Conservation (phyloP, 805 yeast genomes). For the Metschnikowia colocasiae region DNA sequence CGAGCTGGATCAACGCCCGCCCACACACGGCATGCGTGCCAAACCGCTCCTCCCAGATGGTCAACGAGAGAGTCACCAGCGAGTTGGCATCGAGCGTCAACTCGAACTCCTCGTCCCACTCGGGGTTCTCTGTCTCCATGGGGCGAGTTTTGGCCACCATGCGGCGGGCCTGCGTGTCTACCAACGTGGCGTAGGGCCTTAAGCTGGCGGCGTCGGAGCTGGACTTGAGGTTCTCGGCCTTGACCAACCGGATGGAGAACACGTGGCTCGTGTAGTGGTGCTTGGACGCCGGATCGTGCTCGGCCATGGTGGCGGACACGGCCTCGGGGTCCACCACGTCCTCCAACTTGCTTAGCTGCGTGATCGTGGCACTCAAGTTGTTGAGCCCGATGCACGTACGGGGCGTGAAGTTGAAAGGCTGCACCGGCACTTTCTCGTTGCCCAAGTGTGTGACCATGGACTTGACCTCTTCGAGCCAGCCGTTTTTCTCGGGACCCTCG, state of each 20-base stretch:
- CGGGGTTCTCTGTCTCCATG: conserved; percentile 61
- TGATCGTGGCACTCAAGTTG: conserved; percentile 53
- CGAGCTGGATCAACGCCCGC: conserved; percentile 54
- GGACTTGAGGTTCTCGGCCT: conserved; percentile 55
- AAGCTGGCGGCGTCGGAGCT: conserved; percentile 32
- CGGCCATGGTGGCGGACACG: conserved; percentile 41
- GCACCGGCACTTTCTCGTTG: conserved; percentile 33
- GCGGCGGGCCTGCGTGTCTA: conserved; percentile 50
- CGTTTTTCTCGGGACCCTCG: not conserved
- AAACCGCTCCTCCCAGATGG: conserved; percentile 66
- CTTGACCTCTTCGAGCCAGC: conserved; percentile 53
- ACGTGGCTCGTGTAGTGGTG: conserved; percentile 44
- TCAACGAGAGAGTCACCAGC: conserved; percentile 48
- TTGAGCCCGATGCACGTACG: conserved; percentile 75
- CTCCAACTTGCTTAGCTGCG: conserved; percentile 51
- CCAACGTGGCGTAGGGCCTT: conserved; percentile 59
- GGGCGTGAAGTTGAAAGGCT: conserved; percentile 55
- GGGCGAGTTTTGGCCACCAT: conserved; percentile 70
- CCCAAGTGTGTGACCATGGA: conserved; percentile 44
- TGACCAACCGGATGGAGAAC: conserved; percentile 59
- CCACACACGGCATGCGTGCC: conserved; percentile 65
- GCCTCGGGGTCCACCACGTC: conserved; percentile 55
- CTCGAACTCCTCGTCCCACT: conserved; percentile 88
- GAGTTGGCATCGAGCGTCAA: conserved; percentile 37
- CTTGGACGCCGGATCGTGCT: conserved; percentile 30